These are phyloP conservation scores for Emergomyces africanus DNA, from an alignment of 2,329 filamentous ascomycete species.

Conservation along the genomic window DNA sequence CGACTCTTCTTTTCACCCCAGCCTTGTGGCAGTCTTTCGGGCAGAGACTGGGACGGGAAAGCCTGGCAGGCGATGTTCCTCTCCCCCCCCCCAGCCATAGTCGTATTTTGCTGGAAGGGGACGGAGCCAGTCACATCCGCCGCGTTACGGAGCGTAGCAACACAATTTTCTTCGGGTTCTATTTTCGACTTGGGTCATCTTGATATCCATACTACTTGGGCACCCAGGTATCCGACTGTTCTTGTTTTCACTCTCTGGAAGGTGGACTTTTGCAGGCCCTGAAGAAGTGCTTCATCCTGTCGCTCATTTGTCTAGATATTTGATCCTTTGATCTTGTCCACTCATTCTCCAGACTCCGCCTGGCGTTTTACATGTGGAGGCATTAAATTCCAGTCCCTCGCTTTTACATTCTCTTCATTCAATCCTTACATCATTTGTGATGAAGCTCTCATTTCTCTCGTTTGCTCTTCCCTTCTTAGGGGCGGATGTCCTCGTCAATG, in stretches of 20 bases:
- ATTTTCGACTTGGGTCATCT: not conserved
- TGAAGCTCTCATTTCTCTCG: constrained; percentile 1
- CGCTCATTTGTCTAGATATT: not conserved
- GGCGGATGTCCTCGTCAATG: constrained; percentile 1
- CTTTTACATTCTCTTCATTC: not conserved
- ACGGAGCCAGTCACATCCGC: not conserved
- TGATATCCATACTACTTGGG: not conserved
- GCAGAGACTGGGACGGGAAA: not conserved
- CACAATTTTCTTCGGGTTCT: not conserved
- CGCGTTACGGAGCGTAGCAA: not conserved
- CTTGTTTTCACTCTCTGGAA: not conserved
- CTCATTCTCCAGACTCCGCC: not conserved
- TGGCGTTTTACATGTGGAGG: not conserved
- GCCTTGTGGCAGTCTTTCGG: not conserved
- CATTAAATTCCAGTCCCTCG: not conserved
- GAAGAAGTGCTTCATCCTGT: not conserved
- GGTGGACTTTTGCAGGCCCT: not conserved
- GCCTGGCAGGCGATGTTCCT: not conserved
- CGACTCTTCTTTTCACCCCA: too few relatives aligned
- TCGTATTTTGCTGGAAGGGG: not conserved
- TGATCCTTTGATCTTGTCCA: not conserved
- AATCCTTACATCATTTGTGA: not conserved
- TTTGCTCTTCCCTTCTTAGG: not conserved
- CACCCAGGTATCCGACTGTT: not conserved
- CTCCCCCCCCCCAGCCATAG: not conserved